Conservation (phyloP, 2,329 filamentous ascomycete genomes). For the Botrytis hyacinthi region DNA sequence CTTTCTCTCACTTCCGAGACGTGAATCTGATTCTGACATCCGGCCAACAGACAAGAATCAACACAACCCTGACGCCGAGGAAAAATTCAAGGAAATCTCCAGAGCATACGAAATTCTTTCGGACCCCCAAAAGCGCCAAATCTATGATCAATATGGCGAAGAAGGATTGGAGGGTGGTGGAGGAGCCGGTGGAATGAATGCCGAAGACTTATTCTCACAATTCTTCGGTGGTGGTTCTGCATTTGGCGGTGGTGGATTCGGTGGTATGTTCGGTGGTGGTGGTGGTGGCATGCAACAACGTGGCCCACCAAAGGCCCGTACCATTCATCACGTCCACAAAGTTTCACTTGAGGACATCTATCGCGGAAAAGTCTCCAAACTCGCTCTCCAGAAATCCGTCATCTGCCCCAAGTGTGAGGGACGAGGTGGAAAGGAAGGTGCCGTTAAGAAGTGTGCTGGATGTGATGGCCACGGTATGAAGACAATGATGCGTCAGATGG, state of each 20-base stretch:
- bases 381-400: slow-evolving; percentile 94
- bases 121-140: slow-evolving; percentile 82
- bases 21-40: background rate
- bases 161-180: slow-evolving; percentile 90
- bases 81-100: slow-evolving; percentile 98
- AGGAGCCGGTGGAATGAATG: slow-evolving; percentile 80
- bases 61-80: slow-evolving; percentile 86
- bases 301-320: slow-evolving; percentile 84
- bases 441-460: slow-evolving; percentile 87
- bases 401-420: slow-evolving; percentile 95
- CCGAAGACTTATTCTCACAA: slow-evolving; percentile 93
- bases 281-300: slow-evolving; percentile 68
- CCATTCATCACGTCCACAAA: slow-evolving; percentile 98
- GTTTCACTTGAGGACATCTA: slow-evolving; percentile 98
- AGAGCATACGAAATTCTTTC: slow-evolving; percentile 94
- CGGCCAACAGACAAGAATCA: slow-evolving; percentile 80
- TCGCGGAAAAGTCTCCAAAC: slow-evolving; percentile 94
- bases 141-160: slow-evolving; percentile 98
- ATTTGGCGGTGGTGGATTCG: slow-evolving; percentile 67
- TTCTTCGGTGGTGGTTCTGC: slow-evolving; percentile 78
- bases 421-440: slow-evolving; percentile 92
- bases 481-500: slow-evolving; percentile 99
- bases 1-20: slow-evolving; percentile 6
- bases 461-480: slow-evolving; percentile 98
- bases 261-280: slow-evolving; percentile 66